Evolutionary conservation across 805 yeast genomes (phyloP).

Genomic region (Scheffersomyces stipitis): DNA sequence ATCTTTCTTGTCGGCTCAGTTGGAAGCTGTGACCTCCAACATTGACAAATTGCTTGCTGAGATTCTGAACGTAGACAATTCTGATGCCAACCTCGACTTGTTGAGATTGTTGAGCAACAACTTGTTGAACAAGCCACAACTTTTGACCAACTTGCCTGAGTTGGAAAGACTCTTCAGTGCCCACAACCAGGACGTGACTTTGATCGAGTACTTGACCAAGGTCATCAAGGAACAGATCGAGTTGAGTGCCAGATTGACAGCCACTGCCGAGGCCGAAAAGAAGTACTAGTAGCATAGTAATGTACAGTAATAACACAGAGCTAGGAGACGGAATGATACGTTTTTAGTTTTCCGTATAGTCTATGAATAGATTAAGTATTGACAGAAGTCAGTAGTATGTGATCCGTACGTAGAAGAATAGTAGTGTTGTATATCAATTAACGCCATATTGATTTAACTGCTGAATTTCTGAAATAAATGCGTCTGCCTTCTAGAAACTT

Average conservation of each 20-base stretch:
- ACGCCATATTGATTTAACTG: too few species aligned
- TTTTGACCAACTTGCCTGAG: conserved; percentile 49
- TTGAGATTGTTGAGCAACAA: conserved; percentile 66
- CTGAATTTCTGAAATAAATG: too few species aligned
- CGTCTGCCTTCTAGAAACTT: too few species aligned
- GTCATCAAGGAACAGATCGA: conserved; percentile 85
- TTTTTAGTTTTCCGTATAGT: conserved; percentile 1
- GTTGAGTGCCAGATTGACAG: conserved; percentile 65
- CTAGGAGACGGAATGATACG: conserved; percentile 2
- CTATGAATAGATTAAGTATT: too few species aligned
- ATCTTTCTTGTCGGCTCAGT: conserved; percentile 45
- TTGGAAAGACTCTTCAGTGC: conserved; percentile 62
- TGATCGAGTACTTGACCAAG: conserved; percentile 79
- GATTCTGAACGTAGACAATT: too few species aligned
- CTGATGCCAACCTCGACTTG: conserved; percentile 54
- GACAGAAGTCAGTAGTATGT: too few species aligned
- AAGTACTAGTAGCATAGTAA: conserved; percentile 5
- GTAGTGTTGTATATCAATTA: too few species aligned
- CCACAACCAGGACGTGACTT: conserved; percentile 75
- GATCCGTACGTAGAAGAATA: too few species aligned
- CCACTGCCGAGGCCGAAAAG: conserved; percentile 16
- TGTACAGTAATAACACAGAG: conserved; percentile 3
- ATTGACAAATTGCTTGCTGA: conserved; percentile 51
- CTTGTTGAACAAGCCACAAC: conserved; percentile 51
- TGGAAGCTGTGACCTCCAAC: conserved; percentile 45